A percentile compares a stretch with the other conserved stretches of the same genome.
Conservation (phyloP, 1,284 basidiomycete genomes). For the Cutaneotrichosporon daszewskae region DNA sequence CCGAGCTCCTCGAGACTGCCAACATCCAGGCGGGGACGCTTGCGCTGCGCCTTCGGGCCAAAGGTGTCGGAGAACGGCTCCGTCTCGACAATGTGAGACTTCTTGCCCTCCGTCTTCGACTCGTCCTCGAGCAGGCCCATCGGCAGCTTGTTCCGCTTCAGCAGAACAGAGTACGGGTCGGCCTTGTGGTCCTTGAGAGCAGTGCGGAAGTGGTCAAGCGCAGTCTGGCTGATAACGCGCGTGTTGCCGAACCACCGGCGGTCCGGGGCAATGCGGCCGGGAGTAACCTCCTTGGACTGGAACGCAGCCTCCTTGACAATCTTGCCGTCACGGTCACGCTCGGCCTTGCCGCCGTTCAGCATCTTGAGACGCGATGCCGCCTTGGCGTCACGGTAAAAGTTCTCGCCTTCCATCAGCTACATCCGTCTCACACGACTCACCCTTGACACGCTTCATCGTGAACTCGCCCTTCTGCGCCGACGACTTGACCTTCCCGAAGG, state of each 20-base stretch:
- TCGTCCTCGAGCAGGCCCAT: slow-evolving; percentile 89
- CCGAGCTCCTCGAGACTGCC: slow-evolving; percentile 83
- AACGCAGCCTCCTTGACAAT: slow-evolving; percentile 86
- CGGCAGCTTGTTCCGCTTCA: slow-evolving; percentile 86
- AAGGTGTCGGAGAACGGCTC: slow-evolving; percentile 90
- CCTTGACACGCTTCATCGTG: slow-evolving; percentile 66
- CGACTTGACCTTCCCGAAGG: slow-evolving; percentile 38
- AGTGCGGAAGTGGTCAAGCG: slow-evolving; percentile 87
- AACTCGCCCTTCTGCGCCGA: slow-evolving; percentile 35
- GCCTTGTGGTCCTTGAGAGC: slow-evolving; percentile 73
- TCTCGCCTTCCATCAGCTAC: slow-evolving; percentile 49
- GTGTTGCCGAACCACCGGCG: slow-evolving; percentile 96
- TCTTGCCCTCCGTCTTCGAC: slow-evolving; percentile 74
- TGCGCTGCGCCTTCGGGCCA: slow-evolving; percentile 87
- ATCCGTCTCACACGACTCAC: slow-evolving; percentile 12
- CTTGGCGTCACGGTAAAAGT: slow-evolving; percentile 90
- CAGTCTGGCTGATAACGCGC: slow-evolving; percentile 92
- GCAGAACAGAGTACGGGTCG: slow-evolving; percentile 88
- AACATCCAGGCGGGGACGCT: slow-evolving; percentile 73
- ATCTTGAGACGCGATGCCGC: slow-evolving; percentile 75
- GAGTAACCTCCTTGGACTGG: slow-evolving; percentile 81
- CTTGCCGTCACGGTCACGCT: slow-evolving; percentile 82
- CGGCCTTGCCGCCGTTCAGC: slow-evolving; percentile 81
- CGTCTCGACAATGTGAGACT: slow-evolving; percentile 84
- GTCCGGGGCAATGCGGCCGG: slow-evolving; percentile 87